phyloP scores from a whole-genome alignment of 2,329 filamentous ascomycete genomes.

The Aspergillus uvarum region DNA sequence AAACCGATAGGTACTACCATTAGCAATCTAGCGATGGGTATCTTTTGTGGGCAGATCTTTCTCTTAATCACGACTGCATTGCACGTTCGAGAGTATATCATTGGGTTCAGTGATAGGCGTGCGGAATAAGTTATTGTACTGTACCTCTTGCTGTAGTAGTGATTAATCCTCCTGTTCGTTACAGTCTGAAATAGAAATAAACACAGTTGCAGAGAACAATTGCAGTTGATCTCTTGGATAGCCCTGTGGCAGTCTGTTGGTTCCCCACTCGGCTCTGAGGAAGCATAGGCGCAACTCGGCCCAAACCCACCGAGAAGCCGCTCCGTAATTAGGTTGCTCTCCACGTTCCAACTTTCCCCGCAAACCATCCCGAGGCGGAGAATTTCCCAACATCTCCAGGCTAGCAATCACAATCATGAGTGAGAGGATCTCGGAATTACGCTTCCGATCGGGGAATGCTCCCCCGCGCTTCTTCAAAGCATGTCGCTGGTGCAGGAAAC shows the following conservation, averaged over 20 bases:
- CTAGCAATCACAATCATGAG: neutral
- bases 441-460: constrained; percentile 26
- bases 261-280: neutral
- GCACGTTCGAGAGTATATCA: no score
- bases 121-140: no score
- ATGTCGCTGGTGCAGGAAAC: constrained; percentile 37
- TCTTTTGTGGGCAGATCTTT: neutral
- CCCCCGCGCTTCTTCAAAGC: constrained; percentile 36
- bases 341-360: neutral
- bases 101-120: no score
- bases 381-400: neutral
- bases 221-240: neutral
- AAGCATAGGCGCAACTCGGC: neutral
- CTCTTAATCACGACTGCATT: no score
- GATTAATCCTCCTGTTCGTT: no score
- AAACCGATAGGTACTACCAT: no score
- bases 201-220: no score
- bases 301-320: neutral
- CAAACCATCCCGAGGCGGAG: neutral
- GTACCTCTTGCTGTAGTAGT: no score
- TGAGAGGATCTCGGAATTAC: neutral
- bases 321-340: neutral
- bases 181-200: no score
- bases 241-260: neutral
- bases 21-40: neutral